A percentile compares a stretch with the other conserved stretches of the same genome.
These are phyloP conservation scores for Dioszegia aurantiaca DNA, from an alignment of 768 basidiomycete genomes.

Conservation along the genomic window DNA sequence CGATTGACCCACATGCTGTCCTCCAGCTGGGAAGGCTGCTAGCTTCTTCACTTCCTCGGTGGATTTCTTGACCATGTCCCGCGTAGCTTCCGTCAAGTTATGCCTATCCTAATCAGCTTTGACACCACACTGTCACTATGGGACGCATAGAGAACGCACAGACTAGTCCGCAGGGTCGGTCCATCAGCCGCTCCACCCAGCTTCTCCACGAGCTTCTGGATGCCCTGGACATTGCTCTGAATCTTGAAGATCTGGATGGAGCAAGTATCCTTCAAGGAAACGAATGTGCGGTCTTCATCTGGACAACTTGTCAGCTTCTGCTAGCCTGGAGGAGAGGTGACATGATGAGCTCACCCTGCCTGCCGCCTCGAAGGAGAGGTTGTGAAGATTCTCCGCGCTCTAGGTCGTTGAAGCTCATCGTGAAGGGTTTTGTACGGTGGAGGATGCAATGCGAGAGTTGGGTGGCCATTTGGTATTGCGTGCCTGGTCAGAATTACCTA, in stretches of 20 bases:
- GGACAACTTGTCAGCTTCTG: background rate
- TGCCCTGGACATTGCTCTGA: slow-evolving; percentile 93
- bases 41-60: slow-evolving; percentile 91
- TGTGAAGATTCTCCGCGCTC: slow-evolving; percentile 46
- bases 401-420: slow-evolving; percentile 50
- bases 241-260: slow-evolving; percentile 95
- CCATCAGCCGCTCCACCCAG: slow-evolving; percentile 82
- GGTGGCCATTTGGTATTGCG: background rate
- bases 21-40: slow-evolving; percentile 59
- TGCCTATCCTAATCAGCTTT: slow-evolving; percentile 58
- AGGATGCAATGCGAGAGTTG: slow-evolving; percentile 2
- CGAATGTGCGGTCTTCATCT: slow-evolving; percentile 69
- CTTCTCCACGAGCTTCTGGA: slow-evolving; percentile 93
- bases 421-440: background rate
- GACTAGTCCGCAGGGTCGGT: slow-evolving; percentile 69
- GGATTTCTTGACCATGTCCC: slow-evolving; percentile 89
- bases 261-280: slow-evolving; percentile 58
- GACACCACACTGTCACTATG: background rate
- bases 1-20: slow-evolving; percentile 32
- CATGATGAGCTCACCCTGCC: slow-evolving; percentile 27
- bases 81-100: slow-evolving; percentile 89
- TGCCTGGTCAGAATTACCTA: slow-evolving; percentile 4
- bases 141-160: slow-evolving; percentile 63
- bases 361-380: slow-evolving; percentile 32
- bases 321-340: background rate